Percentiles rank a stretch among this genome's conserved stretches.
Conservation (phyloP, 2,329 filamentous ascomycete genomes). For the Chaetomiaceae sp. region DNA sequence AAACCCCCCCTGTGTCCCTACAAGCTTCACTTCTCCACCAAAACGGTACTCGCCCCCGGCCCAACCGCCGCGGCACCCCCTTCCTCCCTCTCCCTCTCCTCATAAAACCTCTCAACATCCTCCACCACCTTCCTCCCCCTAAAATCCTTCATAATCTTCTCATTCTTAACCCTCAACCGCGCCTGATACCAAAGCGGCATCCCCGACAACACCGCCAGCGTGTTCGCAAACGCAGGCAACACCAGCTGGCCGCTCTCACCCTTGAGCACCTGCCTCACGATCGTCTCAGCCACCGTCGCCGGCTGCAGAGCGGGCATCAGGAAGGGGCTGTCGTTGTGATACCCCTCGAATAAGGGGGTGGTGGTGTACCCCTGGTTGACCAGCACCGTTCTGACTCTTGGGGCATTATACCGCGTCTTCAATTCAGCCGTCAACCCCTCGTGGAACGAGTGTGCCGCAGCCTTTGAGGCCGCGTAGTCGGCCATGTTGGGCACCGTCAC, state of each 20-base stretch:
- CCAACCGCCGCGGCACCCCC: background rate
- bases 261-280: conserved; percentile 56
- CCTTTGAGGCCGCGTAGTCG: conserved; percentile 65
- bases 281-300: conserved; percentile 60
- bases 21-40: conserved; percentile 28
- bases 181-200: conserved; percentile 62
- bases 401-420: conserved; percentile 55
- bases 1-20: background rate
- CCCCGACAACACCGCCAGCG: conserved; percentile 43
- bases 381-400: conserved; percentile 60
- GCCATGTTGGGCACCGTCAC: conserved; percentile 58
- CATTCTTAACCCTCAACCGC: conserved; percentile 41
- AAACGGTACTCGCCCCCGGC: conserved; percentile 35
- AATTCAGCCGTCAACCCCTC: conserved; percentile 60
- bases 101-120: conserved; percentile 40
- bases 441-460: conserved; percentile 62
- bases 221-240: conserved; percentile 43
- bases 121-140: conserved; percentile 45
- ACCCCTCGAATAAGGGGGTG: conserved; percentile 56
- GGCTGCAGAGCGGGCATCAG: conserved; percentile 52
- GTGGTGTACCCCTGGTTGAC: conserved; percentile 61
- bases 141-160: conserved; percentile 42
- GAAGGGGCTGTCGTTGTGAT: conserved; percentile 47
- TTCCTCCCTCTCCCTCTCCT: conserved; percentile 27
- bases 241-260: conserved; percentile 56